Base-by-base conservation (phyloP, 2,329 filamentous ascomycete species). In the Trichophyton schoenleinii region DNA sequence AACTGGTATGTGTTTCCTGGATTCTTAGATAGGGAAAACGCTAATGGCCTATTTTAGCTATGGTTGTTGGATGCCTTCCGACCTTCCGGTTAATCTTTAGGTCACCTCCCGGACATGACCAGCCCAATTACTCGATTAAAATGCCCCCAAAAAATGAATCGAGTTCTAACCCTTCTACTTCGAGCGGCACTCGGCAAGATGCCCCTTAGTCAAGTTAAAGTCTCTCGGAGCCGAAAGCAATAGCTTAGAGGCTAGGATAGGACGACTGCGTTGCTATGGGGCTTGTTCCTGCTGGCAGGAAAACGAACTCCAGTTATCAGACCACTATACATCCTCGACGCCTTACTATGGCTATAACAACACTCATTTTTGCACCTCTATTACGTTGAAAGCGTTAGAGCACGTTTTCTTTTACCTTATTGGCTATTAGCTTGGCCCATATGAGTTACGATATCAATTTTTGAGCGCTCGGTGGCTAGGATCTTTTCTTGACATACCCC, bases 1-100 rank as follows among this genome's bases (percentile, higher is more conserved):
- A 20, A 62, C 60, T 38, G 60, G 60, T 62, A 55, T 20, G 60
- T 55, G 18, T 18, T 15, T 18, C 15, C 6, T 9, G 11, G 6
- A n/a, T 11, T 13, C 11, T 2, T 22, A 28, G 25, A 13, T 3
- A 49, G 18, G 8, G 28, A n/a, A 36, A 9, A 20, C 8, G 18
- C 15, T 55, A 36, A 55, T 15, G 18, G 9, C 13, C 4, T 3
- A 13, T 46, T 52, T 15, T n/a, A 62, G 60, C 60, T 18, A 59
- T 62, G 3, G 44, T 62, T 59, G 60, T 62, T 55, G 60, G 60
- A 15, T 62, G 57, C 8, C 60, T 62, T 46, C 60, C 60, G 22
- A 59, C 60, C 9, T 62, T 59, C 48, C 57, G 60, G 7, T 55
- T 62, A n/a, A 15, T 62, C n/a, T 58, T 57, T 38, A 62, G 55